Conservation (phyloP, 2,329 filamentous ascomycete genomes). For the Cercospora zeina region DNA sequence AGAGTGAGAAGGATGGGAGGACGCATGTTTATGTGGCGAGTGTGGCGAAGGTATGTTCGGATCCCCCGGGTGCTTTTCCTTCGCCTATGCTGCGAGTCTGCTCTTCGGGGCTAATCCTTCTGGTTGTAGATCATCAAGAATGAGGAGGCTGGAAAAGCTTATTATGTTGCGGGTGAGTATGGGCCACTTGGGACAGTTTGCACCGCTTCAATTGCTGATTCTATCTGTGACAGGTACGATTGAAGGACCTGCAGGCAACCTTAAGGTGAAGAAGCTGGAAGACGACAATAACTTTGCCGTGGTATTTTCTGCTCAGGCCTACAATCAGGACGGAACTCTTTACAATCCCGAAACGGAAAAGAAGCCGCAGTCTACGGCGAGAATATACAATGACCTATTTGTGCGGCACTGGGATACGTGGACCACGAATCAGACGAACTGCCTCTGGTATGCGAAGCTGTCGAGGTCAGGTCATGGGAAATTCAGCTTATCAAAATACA, state of each 20-base stretch:
- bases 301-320: conserved; percentile 61
- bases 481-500: conserved; percentile 50
- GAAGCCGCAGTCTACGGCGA: conserved; percentile 50
- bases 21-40: conserved; percentile 38
- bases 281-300: conserved; percentile 45
- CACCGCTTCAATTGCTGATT: background rate
- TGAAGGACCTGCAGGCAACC: conserved; percentile 50
- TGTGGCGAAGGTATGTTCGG: conserved; percentile 20
- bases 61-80: too few species aligned
- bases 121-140: conserved; percentile 10
- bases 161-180: conserved; percentile 40
- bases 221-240: conserved; percentile 40
- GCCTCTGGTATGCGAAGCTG: conserved; percentile 71
- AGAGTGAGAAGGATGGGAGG: conserved; percentile 45
- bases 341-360: conserved; percentile 53
- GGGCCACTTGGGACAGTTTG: background rate
- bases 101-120: background rate
- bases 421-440: conserved; percentile 66
- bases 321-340: conserved; percentile 63
- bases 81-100: background rate
- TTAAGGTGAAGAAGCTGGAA: conserved; percentile 49
- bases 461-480: conserved; percentile 39
- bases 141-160: conserved; percentile 31
- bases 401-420: conserved; percentile 58
- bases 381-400: conserved; percentile 54